Evolutionary conservation across 441 rosid species (phyloP).

Genomic region (Populus hybrid): DNA sequence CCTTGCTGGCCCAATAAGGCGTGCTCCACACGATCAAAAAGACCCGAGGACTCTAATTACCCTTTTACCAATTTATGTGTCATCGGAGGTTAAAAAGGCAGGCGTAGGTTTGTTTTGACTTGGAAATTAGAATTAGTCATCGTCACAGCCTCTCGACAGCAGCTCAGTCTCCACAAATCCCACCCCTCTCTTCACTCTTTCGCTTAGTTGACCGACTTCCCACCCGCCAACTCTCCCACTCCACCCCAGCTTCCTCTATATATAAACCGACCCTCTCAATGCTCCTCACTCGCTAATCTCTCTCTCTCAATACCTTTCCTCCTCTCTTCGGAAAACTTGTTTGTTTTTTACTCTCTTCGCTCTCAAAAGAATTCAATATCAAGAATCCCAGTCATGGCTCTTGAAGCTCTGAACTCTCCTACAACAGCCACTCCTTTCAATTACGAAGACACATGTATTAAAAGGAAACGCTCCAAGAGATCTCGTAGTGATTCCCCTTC

Average conservation of each 20-base stretch:
- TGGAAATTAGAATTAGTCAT: constrained; percentile 21
- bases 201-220: constrained; percentile 51
- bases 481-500: constrained; percentile 41
- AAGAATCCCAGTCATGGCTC: constrained; percentile 47
- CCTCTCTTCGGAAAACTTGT: not conserved
- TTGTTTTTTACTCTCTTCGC: not conserved
- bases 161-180: constrained; percentile 19
- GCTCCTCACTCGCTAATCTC: constrained; percentile 6
- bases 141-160: no score
- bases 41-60: not conserved
- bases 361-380: not conserved
- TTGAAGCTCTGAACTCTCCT: constrained; percentile 69
- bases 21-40: constrained; percentile 22
- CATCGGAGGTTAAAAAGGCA: not conserved
- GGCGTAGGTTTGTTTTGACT: constrained; percentile 41
- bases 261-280: not conserved
- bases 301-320: not conserved
- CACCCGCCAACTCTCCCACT: constrained; percentile 22
- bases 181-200: constrained; percentile 12
- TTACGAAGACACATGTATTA: constrained; percentile 54
- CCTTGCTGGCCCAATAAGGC: constrained; percentile 16
- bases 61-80: not conserved
- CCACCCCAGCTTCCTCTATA: not conserved
- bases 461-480: constrained; percentile 75
- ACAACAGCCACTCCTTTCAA: constrained; percentile 33